A percentile compares a stretch with the other conserved stretches of the same genome.
phyloP scores from a whole-genome alignment of 345 rosid genomes.

The Xanthoceras sorbifolium region DNA sequence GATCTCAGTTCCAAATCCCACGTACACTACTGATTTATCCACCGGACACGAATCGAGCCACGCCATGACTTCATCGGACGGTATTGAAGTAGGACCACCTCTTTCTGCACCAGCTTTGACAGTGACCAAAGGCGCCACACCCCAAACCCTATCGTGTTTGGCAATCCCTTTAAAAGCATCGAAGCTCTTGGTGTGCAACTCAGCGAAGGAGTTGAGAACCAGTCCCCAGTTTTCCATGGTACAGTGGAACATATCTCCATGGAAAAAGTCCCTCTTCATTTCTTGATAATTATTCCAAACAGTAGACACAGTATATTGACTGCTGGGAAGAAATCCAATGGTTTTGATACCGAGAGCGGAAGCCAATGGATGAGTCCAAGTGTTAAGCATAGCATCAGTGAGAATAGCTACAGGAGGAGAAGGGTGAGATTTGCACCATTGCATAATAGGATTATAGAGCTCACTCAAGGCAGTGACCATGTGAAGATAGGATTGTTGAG shows the following conservation, averaged over 20 bases:
- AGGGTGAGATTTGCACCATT: slow-evolving; percentile 19
- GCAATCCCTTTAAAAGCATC: neutral
- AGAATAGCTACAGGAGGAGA: slow-evolving; percentile 19
- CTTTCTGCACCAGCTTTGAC: neutral
- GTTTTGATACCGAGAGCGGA: neutral
- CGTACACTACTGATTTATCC: slow-evolving; percentile 21
- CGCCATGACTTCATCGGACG: neutral
- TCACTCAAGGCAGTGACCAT: slow-evolving; percentile 11
- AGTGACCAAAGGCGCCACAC: slow-evolving; percentile 14
- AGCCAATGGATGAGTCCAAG: slow-evolving; percentile 17
- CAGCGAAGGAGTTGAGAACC: slow-evolving; percentile 12
- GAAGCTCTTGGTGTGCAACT: neutral
- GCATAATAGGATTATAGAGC: slow-evolving; percentile 4
- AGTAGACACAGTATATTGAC: neutral
- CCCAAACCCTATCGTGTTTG: slow-evolving; percentile 21
- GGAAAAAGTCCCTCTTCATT: neutral
- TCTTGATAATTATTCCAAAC: neutral
- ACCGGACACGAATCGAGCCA: slow-evolving; percentile 23
- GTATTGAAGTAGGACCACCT: too few relatives aligned
- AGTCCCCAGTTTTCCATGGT: slow-evolving; percentile 19
- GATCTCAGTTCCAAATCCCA: slow-evolving; percentile 21
- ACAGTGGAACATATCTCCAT: neutral
- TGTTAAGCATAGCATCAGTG: neutral
- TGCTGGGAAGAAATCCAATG: neutral
- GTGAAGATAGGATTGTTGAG: neutral